Evolutionary conservation across 768 basidiomycete species (phyloP), one percentile per base, ranked within the genome.

Genomic region (Candolleomyces eurysporus): DNA sequence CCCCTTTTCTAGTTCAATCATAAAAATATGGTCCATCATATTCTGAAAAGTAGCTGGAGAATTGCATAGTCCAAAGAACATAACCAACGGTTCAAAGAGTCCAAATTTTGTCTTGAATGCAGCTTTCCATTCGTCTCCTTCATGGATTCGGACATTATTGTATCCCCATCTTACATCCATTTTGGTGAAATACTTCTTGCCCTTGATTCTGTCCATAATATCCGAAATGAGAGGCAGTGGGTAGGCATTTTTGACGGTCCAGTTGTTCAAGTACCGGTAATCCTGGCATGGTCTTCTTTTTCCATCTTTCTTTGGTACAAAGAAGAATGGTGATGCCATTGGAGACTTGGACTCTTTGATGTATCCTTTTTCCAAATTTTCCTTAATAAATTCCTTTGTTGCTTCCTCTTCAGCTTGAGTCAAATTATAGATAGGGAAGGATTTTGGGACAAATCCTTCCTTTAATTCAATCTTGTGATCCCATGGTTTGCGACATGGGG

Each of bases 111-210:
- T 73, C 6, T 54, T 55, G 66, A 81, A 80, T 0, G 76, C 75
- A 0, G 73, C 77, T 59, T 79, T 80, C 70, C 71, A 74, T 64
- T 78, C 68, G 51, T 78, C 69, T 2, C 75, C 76, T 42, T 72
- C 64, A 11, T 67, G 68, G 42, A 81, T 63, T 17, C 63, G 30
- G 16, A 66, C 51, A 10, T 74, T 72, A 63, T 79, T 71, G 63
- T 73, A 81, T 0, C 72, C 76, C 22, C 66, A 65, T 30, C 66
- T 63, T 2, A 45, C 57, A 57, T 59, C 63, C 5, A 59, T 31
- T 26, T 64, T 59, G 1, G 74, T 75, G 64, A 76, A 80, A 43
- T 70, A 65, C 30, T 67, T 65, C 2, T 68, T 65, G 2, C 60
- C 65, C 17, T 59, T 39, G 0, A 75, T 60, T 45, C 67, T 65